These are phyloP conservation scores for Neofusicoccum kwambonambiense DNA, from an alignment of 2,329 filamentous ascomycete species.

Conservation along the genomic window DNA sequence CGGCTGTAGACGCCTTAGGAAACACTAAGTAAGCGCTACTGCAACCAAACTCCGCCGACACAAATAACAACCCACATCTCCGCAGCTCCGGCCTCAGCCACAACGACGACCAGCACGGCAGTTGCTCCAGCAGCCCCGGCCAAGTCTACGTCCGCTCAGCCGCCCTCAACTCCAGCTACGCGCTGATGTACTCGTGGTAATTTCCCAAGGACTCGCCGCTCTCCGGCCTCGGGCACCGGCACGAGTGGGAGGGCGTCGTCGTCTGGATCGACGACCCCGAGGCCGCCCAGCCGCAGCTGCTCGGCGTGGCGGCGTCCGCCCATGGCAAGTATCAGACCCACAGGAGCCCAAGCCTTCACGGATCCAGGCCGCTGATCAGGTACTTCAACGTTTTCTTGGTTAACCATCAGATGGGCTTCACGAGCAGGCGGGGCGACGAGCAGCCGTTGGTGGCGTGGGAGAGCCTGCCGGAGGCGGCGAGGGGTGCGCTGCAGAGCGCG, in stretches of 20 bases:
- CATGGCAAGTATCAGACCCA: conserved; percentile 51
- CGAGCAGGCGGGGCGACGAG: conserved; percentile 40
- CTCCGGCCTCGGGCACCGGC: conserved; percentile 50
- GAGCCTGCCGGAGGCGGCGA: conserved; percentile 44
- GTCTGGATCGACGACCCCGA: conserved; percentile 46
- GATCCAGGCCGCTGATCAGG: conserved; percentile 46
- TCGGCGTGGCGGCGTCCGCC: conserved; percentile 53
- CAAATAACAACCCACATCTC: not conserved
- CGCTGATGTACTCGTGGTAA: conserved; percentile 56
- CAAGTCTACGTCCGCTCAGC: conserved; percentile 51
- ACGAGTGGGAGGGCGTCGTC: conserved; percentile 57
- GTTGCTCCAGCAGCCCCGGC: conserved; percentile 47
- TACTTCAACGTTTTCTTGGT: conserved; percentile 52
- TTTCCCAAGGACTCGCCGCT: conserved; percentile 50
- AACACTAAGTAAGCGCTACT: conserved; percentile 52
- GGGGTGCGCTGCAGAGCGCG: conserved; percentile 45
- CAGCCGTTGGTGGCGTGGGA: conserved; percentile 53
- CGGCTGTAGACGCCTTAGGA: conserved; percentile 58
- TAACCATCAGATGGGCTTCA: conserved; percentile 48
- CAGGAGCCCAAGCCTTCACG: conserved; percentile 43
- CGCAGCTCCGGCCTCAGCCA: conserved; percentile 45
- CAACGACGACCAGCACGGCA: conserved; percentile 39
- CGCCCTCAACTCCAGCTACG: conserved; percentile 43
- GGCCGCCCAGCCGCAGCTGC: conserved; percentile 24
- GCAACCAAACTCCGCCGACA: not conserved